Conservation (phyloP, 257 asterid species). For the Solanum etuberosum region DNA sequence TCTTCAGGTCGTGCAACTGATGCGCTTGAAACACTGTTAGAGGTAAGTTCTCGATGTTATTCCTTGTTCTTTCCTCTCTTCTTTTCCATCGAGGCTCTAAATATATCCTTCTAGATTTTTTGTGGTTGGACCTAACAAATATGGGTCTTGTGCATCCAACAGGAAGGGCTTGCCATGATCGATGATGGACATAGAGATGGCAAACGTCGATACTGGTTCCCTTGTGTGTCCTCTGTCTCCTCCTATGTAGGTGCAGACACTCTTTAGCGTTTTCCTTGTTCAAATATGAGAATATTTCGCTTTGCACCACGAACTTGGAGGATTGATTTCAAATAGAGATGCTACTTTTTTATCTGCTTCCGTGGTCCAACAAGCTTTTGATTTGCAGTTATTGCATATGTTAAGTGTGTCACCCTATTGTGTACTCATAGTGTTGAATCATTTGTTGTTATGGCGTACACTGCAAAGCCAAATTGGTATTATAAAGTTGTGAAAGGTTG, state of each 20-base stretch:
- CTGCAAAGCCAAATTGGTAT: neutral
- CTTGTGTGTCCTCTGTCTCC: slow-evolving; percentile 24
- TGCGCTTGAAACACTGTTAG: slow-evolving; percentile 82
- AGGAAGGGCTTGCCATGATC: slow-evolving; percentile 14
- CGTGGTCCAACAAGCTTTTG: neutral
- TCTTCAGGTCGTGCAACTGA: slow-evolving; percentile 73
- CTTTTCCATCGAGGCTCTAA: neutral
- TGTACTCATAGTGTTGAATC: neutral
- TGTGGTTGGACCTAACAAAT: neutral
- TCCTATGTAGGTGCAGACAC: slow-evolving; percentile 5
- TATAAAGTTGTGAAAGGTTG: neutral
- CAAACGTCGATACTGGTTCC: slow-evolving; percentile 81
- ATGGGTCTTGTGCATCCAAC: neutral
- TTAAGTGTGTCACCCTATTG: neutral
- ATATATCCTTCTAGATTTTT: neutral
- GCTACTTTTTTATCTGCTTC: neutral
- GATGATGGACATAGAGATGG: slow-evolving; percentile 42
- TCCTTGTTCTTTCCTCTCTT: neutral
- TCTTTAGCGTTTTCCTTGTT: neutral
- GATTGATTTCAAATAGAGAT: neutral
- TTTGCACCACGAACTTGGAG: neutral
- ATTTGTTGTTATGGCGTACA: neutral
- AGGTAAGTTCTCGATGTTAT: slow-evolving; percentile 34
- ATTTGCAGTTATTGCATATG: neutral
- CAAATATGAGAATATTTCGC: neutral